Evolutionary conservation across 148 eudicot genomes (phyloP).

Genomic region (Nepenthes gracilis): DNA sequence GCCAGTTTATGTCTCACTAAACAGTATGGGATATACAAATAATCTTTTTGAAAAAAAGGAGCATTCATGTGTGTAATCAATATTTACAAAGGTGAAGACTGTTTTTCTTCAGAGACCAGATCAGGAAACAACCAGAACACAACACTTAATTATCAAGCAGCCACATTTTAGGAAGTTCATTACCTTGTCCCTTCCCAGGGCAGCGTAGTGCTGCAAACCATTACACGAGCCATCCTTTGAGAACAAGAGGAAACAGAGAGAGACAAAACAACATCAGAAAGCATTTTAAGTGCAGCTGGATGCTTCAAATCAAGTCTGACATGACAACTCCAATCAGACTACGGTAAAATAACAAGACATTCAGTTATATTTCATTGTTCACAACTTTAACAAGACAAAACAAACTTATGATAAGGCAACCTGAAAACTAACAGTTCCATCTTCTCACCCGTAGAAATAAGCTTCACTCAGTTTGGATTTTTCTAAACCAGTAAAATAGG

Average conservation of each 20-base stretch:
- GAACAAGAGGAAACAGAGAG: constrained; percentile 3
- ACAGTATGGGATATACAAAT: too few relatives aligned
- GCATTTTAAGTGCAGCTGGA: background rate
- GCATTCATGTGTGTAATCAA: too few relatives aligned
- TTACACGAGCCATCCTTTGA: constrained; percentile 90
- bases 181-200: constrained; percentile 99
- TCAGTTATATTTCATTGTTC: too few relatives aligned
- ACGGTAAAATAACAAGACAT: background rate
- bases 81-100: too few relatives aligned
- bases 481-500: too few relatives aligned
- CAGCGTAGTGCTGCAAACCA: constrained; percentile 98
- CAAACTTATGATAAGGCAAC: background rate
- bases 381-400: background rate
- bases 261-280: constrained; percentile 1
- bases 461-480: too few relatives aligned
- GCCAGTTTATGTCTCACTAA: too few relatives aligned
- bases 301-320: background rate
- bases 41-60: too few relatives aligned
- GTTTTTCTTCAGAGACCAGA: background rate
- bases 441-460: background rate
- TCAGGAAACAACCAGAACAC: background rate
- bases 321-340: too few relatives aligned
- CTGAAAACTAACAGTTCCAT: background rate
- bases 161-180: background rate
- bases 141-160: background rate